A percentile compares a stretch with the other conserved stretches of the same genome.
These are phyloP conservation scores for Metarhizium anisopliae DNA, from an alignment of 2,329 filamentous ascomycete genomes.

Conservation along the genomic window DNA sequence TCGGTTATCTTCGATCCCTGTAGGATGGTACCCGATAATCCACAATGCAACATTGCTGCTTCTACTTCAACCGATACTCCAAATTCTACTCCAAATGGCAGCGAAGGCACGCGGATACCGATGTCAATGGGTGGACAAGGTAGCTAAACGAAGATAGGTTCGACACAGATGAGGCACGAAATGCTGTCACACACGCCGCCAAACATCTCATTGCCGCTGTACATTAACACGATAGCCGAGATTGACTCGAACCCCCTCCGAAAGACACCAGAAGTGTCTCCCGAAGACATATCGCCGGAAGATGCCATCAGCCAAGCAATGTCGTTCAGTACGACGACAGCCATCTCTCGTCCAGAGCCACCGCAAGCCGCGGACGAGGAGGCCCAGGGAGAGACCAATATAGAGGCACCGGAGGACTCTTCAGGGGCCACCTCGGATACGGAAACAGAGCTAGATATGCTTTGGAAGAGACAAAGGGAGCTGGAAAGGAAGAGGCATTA, in stretches of 20 bases:
- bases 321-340: background rate
- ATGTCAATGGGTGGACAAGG: background rate
- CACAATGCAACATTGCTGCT: too few species aligned
- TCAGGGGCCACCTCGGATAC: background rate
- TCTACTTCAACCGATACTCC: background rate
- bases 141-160: background rate
- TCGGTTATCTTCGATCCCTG: too few species aligned
- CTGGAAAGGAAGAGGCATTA: background rate
- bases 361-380: background rate
- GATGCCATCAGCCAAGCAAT: background rate
- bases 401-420: background rate
- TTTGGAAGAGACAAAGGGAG: background rate
- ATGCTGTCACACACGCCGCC: background rate
- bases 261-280: background rate
- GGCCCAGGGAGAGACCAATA: background rate
- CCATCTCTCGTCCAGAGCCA: background rate
- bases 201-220: background rate
- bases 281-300: background rate
- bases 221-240: background rate
- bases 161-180: background rate
- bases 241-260: background rate
- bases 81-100: background rate
- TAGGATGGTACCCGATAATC: too few species aligned
- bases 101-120: background rate
- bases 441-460: background rate